Evolutionary conservation across 2,329 filamentous ascomycete species (phyloP).

Genomic region (Hypoxylon sp.): DNA sequence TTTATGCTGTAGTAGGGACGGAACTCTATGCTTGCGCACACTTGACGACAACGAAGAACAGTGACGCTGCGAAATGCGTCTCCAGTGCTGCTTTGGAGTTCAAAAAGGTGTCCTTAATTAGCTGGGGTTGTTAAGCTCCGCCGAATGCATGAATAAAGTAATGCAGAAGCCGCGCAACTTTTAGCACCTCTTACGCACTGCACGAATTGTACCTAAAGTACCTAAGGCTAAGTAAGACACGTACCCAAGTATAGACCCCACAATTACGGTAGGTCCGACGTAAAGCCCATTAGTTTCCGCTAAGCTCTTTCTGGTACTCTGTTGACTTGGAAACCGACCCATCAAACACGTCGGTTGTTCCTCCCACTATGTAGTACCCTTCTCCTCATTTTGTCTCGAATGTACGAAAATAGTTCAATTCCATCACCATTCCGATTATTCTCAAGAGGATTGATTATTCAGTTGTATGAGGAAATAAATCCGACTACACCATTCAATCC

Average conservation of each 20-base stretch:
- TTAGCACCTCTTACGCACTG: not conserved
- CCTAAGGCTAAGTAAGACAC: not conserved
- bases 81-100: constrained; percentile 32
- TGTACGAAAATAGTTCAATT: constrained; percentile 4
- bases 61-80: constrained; percentile 23
- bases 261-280: constrained; percentile 23
- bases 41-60: constrained; percentile 19
- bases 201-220: too few species aligned
- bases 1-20: constrained; percentile 17
- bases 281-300: constrained; percentile 19
- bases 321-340: constrained; percentile 45
- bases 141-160: constrained; percentile 19
- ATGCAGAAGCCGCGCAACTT: constrained; percentile 32
- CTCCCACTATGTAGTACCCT: constrained; percentile 31
- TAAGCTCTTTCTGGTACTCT: constrained; percentile 44
- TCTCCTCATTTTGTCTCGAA: constrained; percentile 10
- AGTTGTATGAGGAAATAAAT: not conserved
- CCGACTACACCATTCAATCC: not conserved
- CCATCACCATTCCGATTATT: constrained; percentile 16
- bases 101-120: constrained; percentile 51
- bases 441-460: constrained; percentile 7
- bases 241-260: constrained; percentile 4
- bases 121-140: constrained; percentile 31
- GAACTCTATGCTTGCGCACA: constrained; percentile 26
- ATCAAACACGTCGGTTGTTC: constrained; percentile 46